Conservation (phyloP, 2,329 filamentous ascomycete species). For the Trichoderma koningiopsis region DNA sequence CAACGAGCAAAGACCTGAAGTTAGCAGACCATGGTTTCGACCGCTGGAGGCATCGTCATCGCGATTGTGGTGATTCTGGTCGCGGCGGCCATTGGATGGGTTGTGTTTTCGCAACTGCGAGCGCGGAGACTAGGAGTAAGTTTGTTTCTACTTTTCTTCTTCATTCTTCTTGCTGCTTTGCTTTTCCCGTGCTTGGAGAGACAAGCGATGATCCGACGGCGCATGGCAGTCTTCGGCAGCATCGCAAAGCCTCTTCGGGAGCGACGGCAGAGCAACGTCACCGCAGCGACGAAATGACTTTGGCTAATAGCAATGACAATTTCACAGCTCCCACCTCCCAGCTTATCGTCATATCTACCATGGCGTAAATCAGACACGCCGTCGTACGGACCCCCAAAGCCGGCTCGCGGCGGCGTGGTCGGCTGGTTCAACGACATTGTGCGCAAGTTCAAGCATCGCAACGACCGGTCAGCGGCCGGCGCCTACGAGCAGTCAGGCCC, state of each 20-base stretch:
- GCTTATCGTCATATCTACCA: slow-evolving; percentile 68
- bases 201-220: neutral
- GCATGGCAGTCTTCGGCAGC: neutral
- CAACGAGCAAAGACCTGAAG: neutral
- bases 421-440: slow-evolving; percentile 74
- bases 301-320: slow-evolving; percentile 9
- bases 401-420: slow-evolving; percentile 63
- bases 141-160: slow-evolving; percentile 28
- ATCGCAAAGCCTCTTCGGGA: slow-evolving; percentile 7
- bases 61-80: slow-evolving; percentile 66
- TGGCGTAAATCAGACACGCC: slow-evolving; percentile 58
- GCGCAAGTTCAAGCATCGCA: slow-evolving; percentile 64
- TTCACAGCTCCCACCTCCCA: slow-evolving; percentile 67
- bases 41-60: slow-evolving; percentile 71
- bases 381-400: slow-evolving; percentile 55
- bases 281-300: neutral
- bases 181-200: neutral
- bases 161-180: neutral
- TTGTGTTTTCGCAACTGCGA: slow-evolving; percentile 71
- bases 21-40: slow-evolving; percentile 53
- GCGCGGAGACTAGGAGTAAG: slow-evolving; percentile 71
- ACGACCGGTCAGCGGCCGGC: slow-evolving; percentile 66
- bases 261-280: slow-evolving; percentile 8
- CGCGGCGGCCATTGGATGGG: slow-evolving; percentile 62
- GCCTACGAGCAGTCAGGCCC: slow-evolving; percentile 68